These are phyloP conservation scores for Crucihimalaya himalaica DNA, from an alignment of 345 rosid species.

Conservation along the genomic window DNA sequence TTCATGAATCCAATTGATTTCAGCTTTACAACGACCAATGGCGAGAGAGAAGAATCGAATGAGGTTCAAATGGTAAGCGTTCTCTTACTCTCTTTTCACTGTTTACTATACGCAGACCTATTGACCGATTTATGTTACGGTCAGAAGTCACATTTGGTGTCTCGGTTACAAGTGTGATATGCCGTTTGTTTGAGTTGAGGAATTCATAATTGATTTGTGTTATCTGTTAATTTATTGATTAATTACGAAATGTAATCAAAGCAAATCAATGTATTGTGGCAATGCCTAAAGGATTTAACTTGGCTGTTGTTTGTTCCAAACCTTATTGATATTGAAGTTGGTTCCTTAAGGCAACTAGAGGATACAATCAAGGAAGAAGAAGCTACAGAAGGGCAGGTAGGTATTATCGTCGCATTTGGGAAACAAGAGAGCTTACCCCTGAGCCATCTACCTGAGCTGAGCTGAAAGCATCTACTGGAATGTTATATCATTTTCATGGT, in stretches of 20 bases:
- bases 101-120: conserved; percentile 55
- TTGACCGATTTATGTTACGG: conserved; percentile 55
- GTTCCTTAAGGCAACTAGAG: no score
- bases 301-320: background rate
- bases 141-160: conserved; percentile 30
- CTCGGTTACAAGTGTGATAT: background rate
- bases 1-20: conserved; percentile 52
- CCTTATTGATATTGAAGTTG: no score
- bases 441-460: no score
- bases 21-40: conserved; percentile 22
- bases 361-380: no score
- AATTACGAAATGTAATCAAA: no score
- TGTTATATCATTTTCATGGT: no score
- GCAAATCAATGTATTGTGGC: background rate
- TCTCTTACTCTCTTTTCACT: conserved; percentile 62
- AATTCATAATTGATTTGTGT: background rate
- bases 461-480: no score
- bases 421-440: no score
- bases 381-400: no score
- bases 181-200: background rate
- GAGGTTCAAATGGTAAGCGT: conserved; percentile 35
- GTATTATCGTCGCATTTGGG: no score
- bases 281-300: background rate
- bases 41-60: conserved; percentile 20
- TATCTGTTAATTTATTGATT: background rate